Evolutionary conservation across 106 monocot species (phyloP).

Genomic region (Platanthera guangdongensis): DNA sequence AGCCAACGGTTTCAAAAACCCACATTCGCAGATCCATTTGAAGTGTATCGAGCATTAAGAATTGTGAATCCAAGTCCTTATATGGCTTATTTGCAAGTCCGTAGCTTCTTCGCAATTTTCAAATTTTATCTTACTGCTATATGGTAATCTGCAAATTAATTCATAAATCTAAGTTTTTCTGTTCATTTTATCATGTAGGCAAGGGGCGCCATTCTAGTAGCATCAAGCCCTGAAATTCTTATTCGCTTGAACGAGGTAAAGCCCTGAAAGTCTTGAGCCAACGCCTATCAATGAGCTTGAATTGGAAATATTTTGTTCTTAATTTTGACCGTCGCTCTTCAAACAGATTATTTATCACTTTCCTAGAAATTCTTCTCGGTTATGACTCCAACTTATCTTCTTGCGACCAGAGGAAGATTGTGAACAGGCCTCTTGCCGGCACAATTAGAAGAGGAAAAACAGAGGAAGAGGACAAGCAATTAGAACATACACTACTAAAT

Average conservation of each 20-base stretch:
- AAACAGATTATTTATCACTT: no score
- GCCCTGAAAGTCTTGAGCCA: background rate
- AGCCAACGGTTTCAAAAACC: constrained; percentile 92
- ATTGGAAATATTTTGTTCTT: no score
- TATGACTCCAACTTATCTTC: background rate
- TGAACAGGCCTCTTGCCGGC: constrained; percentile 63
- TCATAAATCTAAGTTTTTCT: background rate
- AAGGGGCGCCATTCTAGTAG: constrained; percentile 84
- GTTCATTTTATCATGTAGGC: constrained; percentile 39
- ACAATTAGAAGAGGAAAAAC: constrained; percentile 50
- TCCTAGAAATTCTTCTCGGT: background rate
- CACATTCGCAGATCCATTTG: constrained; percentile 93
- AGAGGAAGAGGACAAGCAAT: constrained; percentile 30
- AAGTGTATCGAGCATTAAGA: constrained; percentile 85
- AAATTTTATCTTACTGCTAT: background rate
- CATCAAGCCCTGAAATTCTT: constrained; percentile 94
- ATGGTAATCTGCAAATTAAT: background rate
- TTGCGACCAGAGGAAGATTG: constrained; percentile 40
- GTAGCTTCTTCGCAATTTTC: background rate
- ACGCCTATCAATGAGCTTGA: no score
- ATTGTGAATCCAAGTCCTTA: constrained; percentile 97
- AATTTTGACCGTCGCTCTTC: no score
- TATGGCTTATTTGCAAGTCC: constrained; percentile 91
- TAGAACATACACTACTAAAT: constrained; percentile 35
- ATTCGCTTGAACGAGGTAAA: constrained; percentile 67